phyloP scores from a whole-genome alignment of 75 land plant genomes.

The Cupressus sempervirens region DNA sequence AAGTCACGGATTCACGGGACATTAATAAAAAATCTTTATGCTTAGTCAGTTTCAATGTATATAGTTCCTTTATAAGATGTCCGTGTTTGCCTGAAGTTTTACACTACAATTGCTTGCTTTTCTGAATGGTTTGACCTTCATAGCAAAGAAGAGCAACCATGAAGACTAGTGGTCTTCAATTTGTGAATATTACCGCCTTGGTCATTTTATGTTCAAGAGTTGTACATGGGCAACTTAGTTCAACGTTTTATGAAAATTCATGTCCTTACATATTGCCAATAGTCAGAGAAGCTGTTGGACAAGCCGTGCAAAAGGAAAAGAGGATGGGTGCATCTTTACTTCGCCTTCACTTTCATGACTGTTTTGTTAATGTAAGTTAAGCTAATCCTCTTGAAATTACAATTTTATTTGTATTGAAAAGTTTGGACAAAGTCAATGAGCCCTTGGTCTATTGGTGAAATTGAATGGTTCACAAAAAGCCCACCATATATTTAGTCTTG shows the following conservation, averaged over 20 bases:
- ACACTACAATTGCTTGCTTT: background rate
- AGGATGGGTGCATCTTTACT: slow-evolving; percentile 44
- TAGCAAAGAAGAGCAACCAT: background rate
- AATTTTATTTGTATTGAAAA: background rate
- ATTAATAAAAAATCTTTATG: too few species aligned
- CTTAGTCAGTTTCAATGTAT: background rate
- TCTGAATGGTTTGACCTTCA: background rate
- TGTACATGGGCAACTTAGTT: background rate
- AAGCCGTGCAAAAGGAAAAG: slow-evolving; percentile 27
- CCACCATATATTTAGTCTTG: too few species aligned
- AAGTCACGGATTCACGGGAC: background rate
- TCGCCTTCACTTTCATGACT: slow-evolving; percentile 33
- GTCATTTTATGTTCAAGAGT: background rate
- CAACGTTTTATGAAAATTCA: background rate
- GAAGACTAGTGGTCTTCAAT: background rate
- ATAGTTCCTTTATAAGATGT: background rate
- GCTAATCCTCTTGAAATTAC: too few species aligned
- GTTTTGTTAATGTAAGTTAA: slow-evolving; percentile 23
- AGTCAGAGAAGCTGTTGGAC: slow-evolving; percentile 21
- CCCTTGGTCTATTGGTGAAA: too few species aligned
- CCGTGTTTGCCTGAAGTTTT: background rate
- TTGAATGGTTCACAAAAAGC: too few species aligned
- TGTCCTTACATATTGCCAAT: slow-evolving; percentile 21
- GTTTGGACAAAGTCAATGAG: too few species aligned
- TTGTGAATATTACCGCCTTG: background rate